Evolutionary conservation across 441 rosid species (phyloP).

Genomic region (Syzygium malaccense): DNA sequence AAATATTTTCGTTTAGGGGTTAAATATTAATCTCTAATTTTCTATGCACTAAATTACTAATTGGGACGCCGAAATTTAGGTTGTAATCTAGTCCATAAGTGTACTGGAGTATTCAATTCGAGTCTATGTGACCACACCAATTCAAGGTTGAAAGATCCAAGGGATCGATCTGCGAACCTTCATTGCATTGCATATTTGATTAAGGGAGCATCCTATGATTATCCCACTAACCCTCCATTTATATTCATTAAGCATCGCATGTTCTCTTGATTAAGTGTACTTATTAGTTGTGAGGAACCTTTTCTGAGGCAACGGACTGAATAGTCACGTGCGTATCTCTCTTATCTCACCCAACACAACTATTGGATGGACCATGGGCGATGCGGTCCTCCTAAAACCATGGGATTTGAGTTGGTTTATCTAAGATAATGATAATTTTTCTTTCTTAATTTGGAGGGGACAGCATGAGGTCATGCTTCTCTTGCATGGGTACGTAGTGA

Average conservation of each 20-base stretch:
- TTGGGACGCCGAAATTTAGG: too few species aligned
- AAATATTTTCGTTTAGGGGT: too few species aligned
- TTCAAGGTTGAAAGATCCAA: not conserved
- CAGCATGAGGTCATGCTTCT: not conserved
- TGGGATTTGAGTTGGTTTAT: not conserved
- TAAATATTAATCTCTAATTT: too few species aligned
- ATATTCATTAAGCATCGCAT: not conserved
- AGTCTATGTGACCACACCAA: not conserved
- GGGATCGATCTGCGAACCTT: not conserved
- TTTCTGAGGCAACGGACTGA: not conserved
- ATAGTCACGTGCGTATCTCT: not conserved
- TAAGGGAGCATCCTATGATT: not conserved
- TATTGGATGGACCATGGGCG: not conserved
- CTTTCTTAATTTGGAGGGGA: not conserved
- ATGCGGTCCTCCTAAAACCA: not conserved
- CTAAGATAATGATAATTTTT: not conserved
- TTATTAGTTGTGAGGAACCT: not conserved
- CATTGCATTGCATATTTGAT: not conserved
- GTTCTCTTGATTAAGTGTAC: not conserved
- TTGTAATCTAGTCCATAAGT: not conserved
- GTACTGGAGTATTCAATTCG: not conserved
- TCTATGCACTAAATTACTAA: too few species aligned
- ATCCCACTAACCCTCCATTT: not conserved
- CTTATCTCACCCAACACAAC: not conserved
- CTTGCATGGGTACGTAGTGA: not conserved